Conservation (phyloP, 306 rosid genomes). For the Begonia masoniana region DNA sequence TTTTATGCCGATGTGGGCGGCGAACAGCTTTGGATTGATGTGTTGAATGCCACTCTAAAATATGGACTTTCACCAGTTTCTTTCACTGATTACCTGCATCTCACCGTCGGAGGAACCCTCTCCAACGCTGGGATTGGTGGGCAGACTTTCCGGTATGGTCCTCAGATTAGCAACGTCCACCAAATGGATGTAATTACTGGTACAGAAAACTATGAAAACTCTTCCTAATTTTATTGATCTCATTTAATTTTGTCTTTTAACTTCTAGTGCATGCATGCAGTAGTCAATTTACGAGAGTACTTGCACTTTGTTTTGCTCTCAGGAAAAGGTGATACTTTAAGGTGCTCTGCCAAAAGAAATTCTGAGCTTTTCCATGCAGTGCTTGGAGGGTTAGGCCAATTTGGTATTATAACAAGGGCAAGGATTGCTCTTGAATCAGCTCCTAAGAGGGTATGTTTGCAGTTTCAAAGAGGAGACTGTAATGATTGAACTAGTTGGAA, state of each 20-base stretch:
- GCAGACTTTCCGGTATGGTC: slow-evolving; percentile 59
- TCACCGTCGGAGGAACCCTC: slow-evolving; percentile 80
- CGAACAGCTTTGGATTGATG: slow-evolving; percentile 69
- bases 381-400: slow-evolving; percentile 93
- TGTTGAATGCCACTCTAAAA: slow-evolving; percentile 38
- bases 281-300: no score
- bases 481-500: no score
- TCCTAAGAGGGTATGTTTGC: slow-evolving; percentile 39
- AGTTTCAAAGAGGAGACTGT: no score
- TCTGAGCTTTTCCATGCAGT: slow-evolving; percentile 51
- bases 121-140: slow-evolving; percentile 93
- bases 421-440: slow-evolving; percentile 62
- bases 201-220: slow-evolving; percentile 2
- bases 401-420: slow-evolving; percentile 82
- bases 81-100: slow-evolving; percentile 71
- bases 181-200: slow-evolving; percentile 73
- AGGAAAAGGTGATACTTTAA: slow-evolving; percentile 68
- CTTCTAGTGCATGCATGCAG: no score
- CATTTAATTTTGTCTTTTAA: no score
- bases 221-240: background rate
- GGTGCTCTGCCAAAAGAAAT: slow-evolving; percentile 36
- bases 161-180: slow-evolving; percentile 61
- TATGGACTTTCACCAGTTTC: slow-evolving; percentile 50
- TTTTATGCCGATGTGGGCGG: slow-evolving; percentile 69
- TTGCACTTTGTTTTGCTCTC: background rate